A percentile compares a stretch with the other conserved stretches of the same genome.
These are phyloP conservation scores for Sporothrix pseudoabietina DNA, from an alignment of 2,329 filamentous ascomycete species.

Conservation along the genomic window DNA sequence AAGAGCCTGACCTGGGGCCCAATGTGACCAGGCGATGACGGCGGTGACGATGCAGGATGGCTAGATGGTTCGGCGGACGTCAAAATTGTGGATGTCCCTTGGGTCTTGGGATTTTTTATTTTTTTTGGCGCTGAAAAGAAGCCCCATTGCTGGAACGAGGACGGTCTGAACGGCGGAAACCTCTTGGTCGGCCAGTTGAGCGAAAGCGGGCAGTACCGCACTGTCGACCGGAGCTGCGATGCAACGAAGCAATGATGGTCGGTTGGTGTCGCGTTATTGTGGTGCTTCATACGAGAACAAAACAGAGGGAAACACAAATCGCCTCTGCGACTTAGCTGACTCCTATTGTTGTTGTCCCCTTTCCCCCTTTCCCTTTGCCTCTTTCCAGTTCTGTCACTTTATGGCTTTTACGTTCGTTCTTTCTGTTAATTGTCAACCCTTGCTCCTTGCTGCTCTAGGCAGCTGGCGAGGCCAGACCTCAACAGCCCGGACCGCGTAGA, in stretches of 20 bases:
- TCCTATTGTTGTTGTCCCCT: neutral
- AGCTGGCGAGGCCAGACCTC: neutral
- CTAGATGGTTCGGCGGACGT: neutral
- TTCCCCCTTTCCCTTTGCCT: neutral
- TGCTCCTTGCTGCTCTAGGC: constrained; percentile 4
- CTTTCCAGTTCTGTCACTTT: neutral
- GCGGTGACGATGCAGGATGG: neutral
- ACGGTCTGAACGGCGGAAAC: neutral
- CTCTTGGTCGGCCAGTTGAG: neutral
- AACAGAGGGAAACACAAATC: neutral
- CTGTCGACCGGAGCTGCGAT: neutral
- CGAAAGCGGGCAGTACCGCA: constrained; percentile 7
- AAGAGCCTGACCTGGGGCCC: neutral
- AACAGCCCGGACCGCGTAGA: neutral
- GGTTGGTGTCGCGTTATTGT: neutral
- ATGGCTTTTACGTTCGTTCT: neutral
- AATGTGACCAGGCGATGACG: neutral
- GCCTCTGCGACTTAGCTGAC: neutral
- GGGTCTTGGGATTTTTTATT: neutral
- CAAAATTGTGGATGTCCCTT: constrained; percentile 4
- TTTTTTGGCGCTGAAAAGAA: too few species aligned
- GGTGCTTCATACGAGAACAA: neutral
- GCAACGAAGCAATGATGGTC: neutral
- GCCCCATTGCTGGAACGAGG: neutral
- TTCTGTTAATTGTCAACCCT: neutral